These are phyloP conservation scores for Suillus plorans DNA, from an alignment of 768 basidiomycete genomes.

Conservation along the genomic window DNA sequence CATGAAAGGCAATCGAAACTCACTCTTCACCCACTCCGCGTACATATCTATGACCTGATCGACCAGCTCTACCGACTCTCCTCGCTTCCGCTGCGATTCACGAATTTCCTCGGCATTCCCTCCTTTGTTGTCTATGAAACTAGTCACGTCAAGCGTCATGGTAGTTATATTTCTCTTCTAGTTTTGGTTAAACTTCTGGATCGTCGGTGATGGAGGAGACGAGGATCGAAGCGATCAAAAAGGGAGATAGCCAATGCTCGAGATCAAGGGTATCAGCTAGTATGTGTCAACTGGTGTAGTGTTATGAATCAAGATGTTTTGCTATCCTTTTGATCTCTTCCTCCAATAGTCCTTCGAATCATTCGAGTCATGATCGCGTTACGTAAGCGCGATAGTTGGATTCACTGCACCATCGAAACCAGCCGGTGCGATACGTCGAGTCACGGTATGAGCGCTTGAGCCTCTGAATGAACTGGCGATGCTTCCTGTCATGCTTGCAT, in stretches of 20 bases:
- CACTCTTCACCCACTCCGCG: slow-evolving; percentile 91
- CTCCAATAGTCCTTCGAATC: slow-evolving; percentile 6
- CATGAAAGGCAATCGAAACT: slow-evolving; percentile 32
- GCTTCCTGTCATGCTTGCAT: not conserved
- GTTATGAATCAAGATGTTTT: not conserved
- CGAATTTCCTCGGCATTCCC: slow-evolving; percentile 89
- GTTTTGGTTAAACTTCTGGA: not conserved
- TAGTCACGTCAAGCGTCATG: slow-evolving; percentile 83
- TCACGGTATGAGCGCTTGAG: not conserved
- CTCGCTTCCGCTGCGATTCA: slow-evolving; percentile 90
- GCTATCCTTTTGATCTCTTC: not conserved
- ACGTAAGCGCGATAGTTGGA: slow-evolving; percentile 6
- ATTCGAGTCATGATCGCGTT: slow-evolving; percentile 6
- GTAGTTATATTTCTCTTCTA: slow-evolving; percentile 11
- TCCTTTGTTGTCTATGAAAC: slow-evolving; percentile 84
- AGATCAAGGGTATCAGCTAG: slow-evolving; percentile 5
- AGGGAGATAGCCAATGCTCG: not conserved
- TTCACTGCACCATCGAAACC: not conserved
- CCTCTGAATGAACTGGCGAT: not conserved
- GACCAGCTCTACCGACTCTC: slow-evolving; percentile 86
- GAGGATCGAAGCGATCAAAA: not conserved
- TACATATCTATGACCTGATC: slow-evolving; percentile 95
- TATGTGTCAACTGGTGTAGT: not conserved
- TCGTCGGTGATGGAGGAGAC: not conserved
- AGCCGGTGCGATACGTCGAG: not conserved